Base-by-base conservation (phyloP, 2,329 filamentous ascomycete species). In the Cadophora sp. region DNA sequence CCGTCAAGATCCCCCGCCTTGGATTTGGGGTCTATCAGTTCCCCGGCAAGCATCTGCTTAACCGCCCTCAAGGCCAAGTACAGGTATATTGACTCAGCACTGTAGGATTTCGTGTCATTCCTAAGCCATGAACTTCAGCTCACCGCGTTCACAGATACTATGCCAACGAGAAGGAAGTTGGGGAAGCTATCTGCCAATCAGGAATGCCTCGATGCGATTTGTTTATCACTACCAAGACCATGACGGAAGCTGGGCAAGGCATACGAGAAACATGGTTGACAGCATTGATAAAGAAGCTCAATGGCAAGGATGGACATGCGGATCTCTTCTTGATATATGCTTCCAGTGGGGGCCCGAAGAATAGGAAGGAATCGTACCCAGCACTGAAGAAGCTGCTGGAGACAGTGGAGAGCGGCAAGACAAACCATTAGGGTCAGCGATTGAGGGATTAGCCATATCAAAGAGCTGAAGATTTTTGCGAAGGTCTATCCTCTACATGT, bases 21-120 rank as follows among this genome's bases (percentile, higher is more conserved):
- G 91, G 90, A 14, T 92, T 93, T 73, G 91, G 91, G 59, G 89
- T 92, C 67, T 93, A 91, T 79, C 85, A 84, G 67, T 87, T 88
- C 6, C 82, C 82, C 2, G 76, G 81, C 45, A 75, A 83, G 50
- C 80, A 82, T 89, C 89, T 88, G 85, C 71, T 79, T 86, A 3
- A 81, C 81, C 53, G 91, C 88, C 0, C 79, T 91, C 61, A 79
- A 82, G 45, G 77, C 78, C 9, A 87, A 87, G 36, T 90, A 90
- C 75, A 83, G 87, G 43, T 87, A 90, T 74, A 85, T 91, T 63
- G 88, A 91, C 77, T 86, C 89, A 0, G 91, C 91, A 0, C 78
- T 81, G 71, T 72, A 58, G 66, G 67, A 13, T 59, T 48, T 22
- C 18, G 7, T 9, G 33, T 11, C 20, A 14, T 22, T 14, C 20